Base-by-base conservation (phyloP, 2,329 filamentous ascomycete genomes). In the Colletotrichum tofieldiae region DNA sequence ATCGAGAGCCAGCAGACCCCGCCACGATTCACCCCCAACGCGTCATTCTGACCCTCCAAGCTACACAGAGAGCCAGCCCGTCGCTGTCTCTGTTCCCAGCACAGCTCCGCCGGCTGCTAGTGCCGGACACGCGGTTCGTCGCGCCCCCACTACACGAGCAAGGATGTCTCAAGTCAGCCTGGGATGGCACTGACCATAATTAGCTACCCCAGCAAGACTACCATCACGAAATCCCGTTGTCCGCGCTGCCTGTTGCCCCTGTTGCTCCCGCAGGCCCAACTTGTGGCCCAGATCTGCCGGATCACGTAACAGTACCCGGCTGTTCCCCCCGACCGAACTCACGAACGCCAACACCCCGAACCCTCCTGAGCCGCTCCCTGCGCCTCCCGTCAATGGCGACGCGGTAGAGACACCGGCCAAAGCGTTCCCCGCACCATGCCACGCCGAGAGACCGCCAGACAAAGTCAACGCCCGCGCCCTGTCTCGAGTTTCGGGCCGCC, bases 111-210 rank as follows among this genome's bases (percentile, higher is more conserved):
- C 55, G 23, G 71, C 45, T 12, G 45, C 56, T 47, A 23, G 37
- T 43, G 23, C 58, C 62, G 56, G 45, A 58, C 26, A 45, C 70
- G 35, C 60, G 58, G 67, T 71, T 43, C 29, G 71, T 73, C 18
- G 47, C 45, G 39, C 62, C 67, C 60, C 67, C 56, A 56, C 67
- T 20, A 23, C 18, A 18, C 6, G 2, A 1, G 8, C 69, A 69
- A 67, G 69, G 65, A 54, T 72, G 20, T 39, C 43, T 37, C 47
- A 37, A n/a, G 11, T 39, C 23, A 26, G 26, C 9, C 67, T 32
- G 49, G 71, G 71, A 71, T 73, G 71, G 71, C 71, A 73, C 71
- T 73, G 71, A 73, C 67, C 60, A 29, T 14, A 54, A 23, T 23
- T 23, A 71, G 65, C 47, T 72, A 72, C 65, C 70, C 70, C 70